A percentile compares a stretch with the other conserved stretches of the same genome.
Evolutionary conservation across 306 rosid species (phyloP).

Genomic region (Cucurbita moschata): DNA sequence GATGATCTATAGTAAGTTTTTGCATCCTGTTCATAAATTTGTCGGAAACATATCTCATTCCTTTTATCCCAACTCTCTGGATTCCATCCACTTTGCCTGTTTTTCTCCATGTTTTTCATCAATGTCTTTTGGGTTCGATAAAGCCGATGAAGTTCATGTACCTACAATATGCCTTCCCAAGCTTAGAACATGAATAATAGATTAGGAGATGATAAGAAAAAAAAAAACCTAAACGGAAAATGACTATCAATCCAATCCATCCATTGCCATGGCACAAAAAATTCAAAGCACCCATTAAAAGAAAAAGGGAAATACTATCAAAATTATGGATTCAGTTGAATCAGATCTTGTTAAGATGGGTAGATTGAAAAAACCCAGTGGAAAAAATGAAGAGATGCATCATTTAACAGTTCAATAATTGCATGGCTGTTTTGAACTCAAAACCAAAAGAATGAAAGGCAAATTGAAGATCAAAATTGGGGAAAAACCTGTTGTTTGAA

Average conservation of each 20-base stretch:
- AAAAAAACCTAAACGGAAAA: neutral
- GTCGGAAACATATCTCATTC: conserved; percentile 25
- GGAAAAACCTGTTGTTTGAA: conserved; percentile 66
- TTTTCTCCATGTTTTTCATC: conserved; percentile 44
- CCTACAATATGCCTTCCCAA: conserved; percentile 23
- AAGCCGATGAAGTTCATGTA: conserved; percentile 75
- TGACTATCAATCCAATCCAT: neutral
- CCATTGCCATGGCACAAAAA: neutral
- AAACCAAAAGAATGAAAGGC: neutral
- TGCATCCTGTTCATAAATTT: conserved; percentile 15
- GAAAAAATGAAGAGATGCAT: neutral
- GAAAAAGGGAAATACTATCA: neutral
- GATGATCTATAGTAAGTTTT: conserved; percentile 1
- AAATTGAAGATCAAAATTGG: neutral
- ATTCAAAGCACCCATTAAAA: neutral
- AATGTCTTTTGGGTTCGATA: conserved; percentile 65
- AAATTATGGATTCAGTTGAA: neutral
- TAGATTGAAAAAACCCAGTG: neutral
- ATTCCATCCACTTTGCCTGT: conserved; percentile 32
- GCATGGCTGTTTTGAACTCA: neutral
- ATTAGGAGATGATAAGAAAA: too few species aligned
- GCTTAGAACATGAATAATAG: neutral
- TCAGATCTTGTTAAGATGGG: neutral
- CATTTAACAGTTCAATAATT: neutral
- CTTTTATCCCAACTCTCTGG: conserved; percentile 13